phyloP scores from a whole-genome alignment of 768 basidiomycete genomes.

The Termitomyces sp. region DNA sequence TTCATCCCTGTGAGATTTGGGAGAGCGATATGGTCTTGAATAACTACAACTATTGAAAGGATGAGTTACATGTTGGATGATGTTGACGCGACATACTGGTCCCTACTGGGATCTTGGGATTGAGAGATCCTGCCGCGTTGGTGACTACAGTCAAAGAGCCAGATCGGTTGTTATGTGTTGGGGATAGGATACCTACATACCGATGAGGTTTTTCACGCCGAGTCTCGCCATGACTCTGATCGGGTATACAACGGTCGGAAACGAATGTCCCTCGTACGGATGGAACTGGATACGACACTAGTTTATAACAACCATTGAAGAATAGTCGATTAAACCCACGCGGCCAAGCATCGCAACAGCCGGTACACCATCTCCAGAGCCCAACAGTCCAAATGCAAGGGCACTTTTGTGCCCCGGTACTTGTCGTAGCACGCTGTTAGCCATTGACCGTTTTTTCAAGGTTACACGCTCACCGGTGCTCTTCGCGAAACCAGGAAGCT shows the following conservation, averaged over 20 bases:
- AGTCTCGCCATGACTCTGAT: conserved; percentile 74
- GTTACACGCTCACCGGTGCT: conserved; percentile 58
- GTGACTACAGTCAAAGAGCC: conserved; percentile 48
- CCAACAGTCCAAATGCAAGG: conserved; percentile 77
- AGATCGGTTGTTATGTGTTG: neutral
- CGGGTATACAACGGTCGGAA: conserved; percentile 69
- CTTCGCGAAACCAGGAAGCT: conserved; percentile 66
- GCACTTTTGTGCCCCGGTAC: conserved; percentile 79
- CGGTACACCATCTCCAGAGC: conserved; percentile 55
- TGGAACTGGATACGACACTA: conserved; percentile 51
- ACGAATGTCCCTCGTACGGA: conserved; percentile 75
- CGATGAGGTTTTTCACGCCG: conserved; percentile 70
- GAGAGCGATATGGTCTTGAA: conserved; percentile 81
- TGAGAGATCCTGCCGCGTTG: conserved; percentile 83
- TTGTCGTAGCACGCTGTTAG: conserved; percentile 24
- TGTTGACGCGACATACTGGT: conserved; percentile 49
- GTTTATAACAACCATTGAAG: neutral
- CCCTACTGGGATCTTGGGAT: conserved; percentile 66
- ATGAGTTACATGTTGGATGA: conserved; percentile 7
- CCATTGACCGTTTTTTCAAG: neutral
- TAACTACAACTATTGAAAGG: conserved; percentile 56
- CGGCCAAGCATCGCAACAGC: conserved; percentile 89
- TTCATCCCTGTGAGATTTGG: conserved; percentile 75
- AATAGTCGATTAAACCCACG: conserved; percentile 32
- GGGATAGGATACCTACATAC: conserved; percentile 32